These are phyloP conservation scores for Exophiala alcalophila DNA, from an alignment of 2,329 filamentous ascomycete species.

Conservation along the genomic window DNA sequence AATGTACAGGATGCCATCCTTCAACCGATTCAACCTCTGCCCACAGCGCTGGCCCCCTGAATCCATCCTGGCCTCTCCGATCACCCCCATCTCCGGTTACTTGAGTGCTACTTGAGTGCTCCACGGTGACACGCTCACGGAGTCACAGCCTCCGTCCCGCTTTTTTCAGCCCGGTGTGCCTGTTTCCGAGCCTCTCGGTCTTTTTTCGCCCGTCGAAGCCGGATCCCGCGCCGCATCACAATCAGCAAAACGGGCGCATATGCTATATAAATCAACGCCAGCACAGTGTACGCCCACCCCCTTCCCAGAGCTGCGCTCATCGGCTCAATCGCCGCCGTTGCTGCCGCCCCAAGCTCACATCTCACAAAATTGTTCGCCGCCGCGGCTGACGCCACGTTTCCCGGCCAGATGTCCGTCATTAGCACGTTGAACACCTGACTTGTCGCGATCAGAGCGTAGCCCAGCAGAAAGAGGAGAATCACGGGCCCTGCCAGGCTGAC, in stretches of 20 bases:
- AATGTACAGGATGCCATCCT: no score
- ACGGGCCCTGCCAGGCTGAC: conserved; percentile 10
- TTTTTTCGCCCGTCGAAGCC: conserved; percentile 9
- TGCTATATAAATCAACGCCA: conserved; percentile 2
- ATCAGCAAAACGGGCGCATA: conserved; percentile 5
- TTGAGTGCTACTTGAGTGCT: no score
- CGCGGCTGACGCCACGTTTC: conserved; percentile 34
- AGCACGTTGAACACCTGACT: conserved; percentile 15
- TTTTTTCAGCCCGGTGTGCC: conserved; percentile 1
- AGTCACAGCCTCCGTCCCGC: background rate
- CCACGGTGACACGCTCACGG: no score
- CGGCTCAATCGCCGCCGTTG: conserved; percentile 31
- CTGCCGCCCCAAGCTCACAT: conserved; percentile 35
- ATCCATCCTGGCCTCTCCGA: no score
- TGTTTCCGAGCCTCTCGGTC: conserved; percentile 7
- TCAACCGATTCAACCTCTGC: no score
- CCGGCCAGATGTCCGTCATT: conserved; percentile 20
- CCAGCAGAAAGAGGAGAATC: conserved; percentile 10
- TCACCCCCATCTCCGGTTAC: no score
- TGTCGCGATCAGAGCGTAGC: conserved; percentile 2
- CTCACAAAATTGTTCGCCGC: conserved; percentile 37
- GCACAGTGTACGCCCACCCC: conserved; percentile 17
- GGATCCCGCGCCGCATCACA: conserved; percentile 9
- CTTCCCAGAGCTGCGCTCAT: conserved; percentile 18
- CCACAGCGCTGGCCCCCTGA: no score